Percentiles rank a stretch among this genome's conserved stretches.
Conservation (phyloP, 495 filamentous ascomycete species). For the Rhizodiscina lignyota region DNA sequence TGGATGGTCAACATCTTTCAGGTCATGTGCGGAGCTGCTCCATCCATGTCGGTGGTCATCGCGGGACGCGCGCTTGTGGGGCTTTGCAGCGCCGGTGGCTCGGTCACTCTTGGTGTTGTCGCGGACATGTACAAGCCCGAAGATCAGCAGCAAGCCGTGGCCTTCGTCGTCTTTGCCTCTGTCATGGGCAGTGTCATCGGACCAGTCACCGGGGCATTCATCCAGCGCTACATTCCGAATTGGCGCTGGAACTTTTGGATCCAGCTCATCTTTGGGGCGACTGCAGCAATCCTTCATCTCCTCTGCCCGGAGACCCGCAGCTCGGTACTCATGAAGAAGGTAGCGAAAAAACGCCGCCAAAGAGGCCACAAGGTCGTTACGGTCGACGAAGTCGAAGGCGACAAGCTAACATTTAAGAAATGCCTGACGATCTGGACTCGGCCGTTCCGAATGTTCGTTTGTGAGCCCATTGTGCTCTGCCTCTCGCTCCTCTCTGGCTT, state of each 20-base stretch:
- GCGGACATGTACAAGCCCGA: conserved; percentile 66
- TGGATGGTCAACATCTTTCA: conserved; percentile 64
- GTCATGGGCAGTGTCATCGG: conserved; percentile 62
- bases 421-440: conserved; percentile 46
- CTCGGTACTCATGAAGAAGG: conserved; percentile 41
- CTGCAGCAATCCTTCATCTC: conserved; percentile 35
- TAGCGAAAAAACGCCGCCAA: conserved; percentile 37
- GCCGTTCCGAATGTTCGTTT: conserved; percentile 64
- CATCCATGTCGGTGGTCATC: too few relatives aligned
- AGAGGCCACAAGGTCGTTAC: conserved; percentile 26
- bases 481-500: conserved; percentile 61
- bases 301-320: conserved; percentile 41
- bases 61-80: conserved; percentile 52
- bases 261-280: conserved; percentile 39
- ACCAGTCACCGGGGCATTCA: conserved; percentile 64
- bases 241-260: conserved; percentile 8
- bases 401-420: conserved; percentile 34
- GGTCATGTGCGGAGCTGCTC: conserved; percentile 51
- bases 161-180: conserved; percentile 59
- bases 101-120: conserved; percentile 69
- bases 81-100: conserved; percentile 57
- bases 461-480: conserved; percentile 57
- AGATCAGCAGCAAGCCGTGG: conserved; percentile 55
- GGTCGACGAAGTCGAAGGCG: neutral
- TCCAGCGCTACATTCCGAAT: conserved; percentile 36